Conservation (phyloP, 2,329 filamentous ascomycete genomes). For the Cordyceps tenuipes region DNA sequence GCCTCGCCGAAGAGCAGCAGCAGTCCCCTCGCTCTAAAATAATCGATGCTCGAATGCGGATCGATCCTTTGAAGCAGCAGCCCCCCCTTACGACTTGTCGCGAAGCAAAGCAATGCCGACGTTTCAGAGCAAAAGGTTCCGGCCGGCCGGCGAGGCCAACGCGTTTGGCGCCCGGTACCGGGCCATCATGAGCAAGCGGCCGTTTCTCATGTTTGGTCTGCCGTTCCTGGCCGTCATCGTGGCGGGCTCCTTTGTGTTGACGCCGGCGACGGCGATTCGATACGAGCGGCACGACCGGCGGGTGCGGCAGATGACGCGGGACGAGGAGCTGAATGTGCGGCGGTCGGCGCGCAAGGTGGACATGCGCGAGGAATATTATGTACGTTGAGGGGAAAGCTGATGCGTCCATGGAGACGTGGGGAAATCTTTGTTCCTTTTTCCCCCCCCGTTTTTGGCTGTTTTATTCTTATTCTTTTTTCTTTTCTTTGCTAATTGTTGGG, state of each 20-base stretch:
- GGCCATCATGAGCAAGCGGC: conserved; percentile 62
- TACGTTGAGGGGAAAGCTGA: conserved; percentile 39
- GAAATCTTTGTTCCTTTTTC: background rate
- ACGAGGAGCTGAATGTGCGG: conserved; percentile 78
- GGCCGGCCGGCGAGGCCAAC: conserved; percentile 55
- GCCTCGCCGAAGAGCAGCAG: background rate
- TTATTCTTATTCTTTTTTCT: background rate
- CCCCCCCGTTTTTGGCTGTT: background rate
- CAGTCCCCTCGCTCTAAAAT: background rate
- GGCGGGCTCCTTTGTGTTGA: conserved; percentile 86
- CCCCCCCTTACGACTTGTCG: background rate
- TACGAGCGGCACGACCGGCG: conserved; percentile 92
- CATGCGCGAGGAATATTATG: conserved; percentile 81
- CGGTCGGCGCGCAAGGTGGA: conserved; percentile 63
- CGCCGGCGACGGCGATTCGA: conserved; percentile 83
- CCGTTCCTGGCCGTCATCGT: conserved; percentile 89
- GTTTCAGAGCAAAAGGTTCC: conserved; percentile 68
- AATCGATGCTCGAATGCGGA: background rate
- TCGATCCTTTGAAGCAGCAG: background rate
- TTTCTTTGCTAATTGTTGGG: background rate
- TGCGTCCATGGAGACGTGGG: too few relatives aligned
- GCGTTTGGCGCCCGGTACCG: conserved; percentile 72
- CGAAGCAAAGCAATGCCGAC: conserved; percentile 21
- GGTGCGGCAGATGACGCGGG: conserved; percentile 73
- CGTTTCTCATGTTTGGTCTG: conserved; percentile 87